A percentile compares a stretch with the other conserved stretches of the same genome.
phyloP scores from a whole-genome alignment of 169 alveolate species.

The Eimeria sp. region DNA sequence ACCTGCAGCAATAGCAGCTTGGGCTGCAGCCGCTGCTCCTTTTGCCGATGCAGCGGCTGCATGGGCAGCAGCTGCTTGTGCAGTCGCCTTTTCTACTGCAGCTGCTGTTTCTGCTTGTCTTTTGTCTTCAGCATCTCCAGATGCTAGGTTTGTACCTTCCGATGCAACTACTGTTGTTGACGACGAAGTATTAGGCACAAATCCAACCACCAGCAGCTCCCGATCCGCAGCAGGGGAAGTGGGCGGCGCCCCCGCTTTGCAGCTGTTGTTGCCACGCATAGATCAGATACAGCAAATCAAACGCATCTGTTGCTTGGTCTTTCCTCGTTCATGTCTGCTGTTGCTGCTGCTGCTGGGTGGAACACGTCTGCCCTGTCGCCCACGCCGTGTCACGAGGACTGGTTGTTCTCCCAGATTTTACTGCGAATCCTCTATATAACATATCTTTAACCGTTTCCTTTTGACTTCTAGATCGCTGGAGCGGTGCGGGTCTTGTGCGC shows the following conservation, averaged over 20 bases:
- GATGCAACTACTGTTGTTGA: neutral
- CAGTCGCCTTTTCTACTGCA: constrained; percentile 28
- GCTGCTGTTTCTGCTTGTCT: neutral
- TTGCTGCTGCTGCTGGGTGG: neutral
- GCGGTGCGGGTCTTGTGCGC: neutral
- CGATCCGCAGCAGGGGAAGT: neutral
- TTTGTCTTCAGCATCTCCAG: neutral
- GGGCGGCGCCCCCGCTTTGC: neutral
- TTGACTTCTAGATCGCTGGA: neutral
- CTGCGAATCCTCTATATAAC: neutral
- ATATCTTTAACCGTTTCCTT: neutral
- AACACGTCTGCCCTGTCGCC: neutral
- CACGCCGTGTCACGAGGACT: neutral
- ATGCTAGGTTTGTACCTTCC: neutral
- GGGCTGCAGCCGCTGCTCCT: constrained; percentile 47
- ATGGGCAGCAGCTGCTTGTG: constrained; percentile 49
- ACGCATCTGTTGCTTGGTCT: neutral
- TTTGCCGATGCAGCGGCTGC: constrained; percentile 22
- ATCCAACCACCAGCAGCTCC: neutral
- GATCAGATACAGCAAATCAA: neutral
- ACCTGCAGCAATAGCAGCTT: neutral
- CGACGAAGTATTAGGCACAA: neutral
- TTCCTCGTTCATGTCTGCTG: neutral
- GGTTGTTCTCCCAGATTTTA: neutral
- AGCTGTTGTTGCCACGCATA: neutral